Base-by-base conservation (phyloP, 164 flowering plant species). In the Liquidambar formosana region DNA sequence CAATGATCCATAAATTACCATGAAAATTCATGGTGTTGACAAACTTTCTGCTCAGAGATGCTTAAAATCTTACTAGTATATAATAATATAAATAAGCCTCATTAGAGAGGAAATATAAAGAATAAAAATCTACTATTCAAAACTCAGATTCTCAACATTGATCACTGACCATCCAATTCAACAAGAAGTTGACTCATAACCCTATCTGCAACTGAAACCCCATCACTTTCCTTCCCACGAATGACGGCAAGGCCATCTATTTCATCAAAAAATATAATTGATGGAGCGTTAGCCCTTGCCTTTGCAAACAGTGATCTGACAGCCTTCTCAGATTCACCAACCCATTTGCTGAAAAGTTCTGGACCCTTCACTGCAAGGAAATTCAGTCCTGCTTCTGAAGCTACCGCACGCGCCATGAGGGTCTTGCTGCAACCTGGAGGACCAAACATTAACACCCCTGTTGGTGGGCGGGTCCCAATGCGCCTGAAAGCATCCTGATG, bases 401-500 rank as follows among this genome's bases (percentile, higher is more conserved):
- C 99, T 46, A 93, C 98, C 19, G 98, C 98, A 67, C 98, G 92
- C 27, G 99, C 98, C 88, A 96, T 73, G 22, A 96, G 90, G 27
- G 99, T 96, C 79, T 96, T 96, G 84, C 99, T 96, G 80, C 99
- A 96, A 71, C 99, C 99, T 53, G 99, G 99, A 76, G 99, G 99
- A 69, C 99, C 99, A 82, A 88, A 96, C 88, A 96, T 18, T 76
- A 96, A 71, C 4, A 95, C 80, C 9, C 98, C 97, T 33, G 85
- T 81, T 23, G 99, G 99, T n/a, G 97, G 98, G 1, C 81, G 80
- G 44, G 84, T 88, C 38, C 99, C 98, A 68, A 93, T 83, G 27
- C 92, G 88, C 66, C 71, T 77, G 78, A 96, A 87, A 69, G 88
- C 94, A 78, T 88, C 95, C 65, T 79, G 91, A 71, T 96, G 87